These are phyloP conservation scores for Fusarium coicis DNA, from an alignment of 2,329 filamentous ascomycete genomes.

Conservation along the genomic window DNA sequence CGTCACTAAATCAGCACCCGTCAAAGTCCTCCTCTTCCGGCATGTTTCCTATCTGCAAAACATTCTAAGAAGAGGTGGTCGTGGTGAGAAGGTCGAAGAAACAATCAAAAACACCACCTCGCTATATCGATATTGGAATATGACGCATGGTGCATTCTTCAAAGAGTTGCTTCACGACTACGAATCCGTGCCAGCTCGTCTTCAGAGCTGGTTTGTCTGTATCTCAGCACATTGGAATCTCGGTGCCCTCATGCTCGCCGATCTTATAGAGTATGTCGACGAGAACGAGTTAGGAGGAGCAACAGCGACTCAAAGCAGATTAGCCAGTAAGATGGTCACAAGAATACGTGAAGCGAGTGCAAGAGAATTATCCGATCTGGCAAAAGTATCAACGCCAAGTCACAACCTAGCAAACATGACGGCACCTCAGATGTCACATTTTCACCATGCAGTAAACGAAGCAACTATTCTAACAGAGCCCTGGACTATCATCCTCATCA, in stretches of 20 bases:
- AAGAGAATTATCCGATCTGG: slow-evolving; percentile 59
- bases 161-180: slow-evolving; percentile 61
- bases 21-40: slow-evolving; percentile 68
- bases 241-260: slow-evolving; percentile 63
- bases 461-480: slow-evolving; percentile 67
- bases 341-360: slow-evolving; percentile 57
- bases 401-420: slow-evolving; percentile 13
- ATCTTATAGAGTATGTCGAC: slow-evolving; percentile 63
- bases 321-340: slow-evolving; percentile 47
- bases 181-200: slow-evolving; percentile 58
- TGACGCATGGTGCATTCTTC: slow-evolving; percentile 62
- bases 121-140: slow-evolving; percentile 66
- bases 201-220: slow-evolving; percentile 69
- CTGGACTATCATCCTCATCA: slow-evolving; percentile 67
- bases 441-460: slow-evolving; percentile 64
- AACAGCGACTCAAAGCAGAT: slow-evolving; percentile 37
- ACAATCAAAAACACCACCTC: slow-evolving; percentile 58
- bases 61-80: slow-evolving; percentile 53
- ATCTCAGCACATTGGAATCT: slow-evolving; percentile 68
- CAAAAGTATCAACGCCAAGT: slow-evolving; percentile 54
- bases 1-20: slow-evolving; percentile 63
- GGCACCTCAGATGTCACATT: slow-evolving; percentile 50
- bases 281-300: slow-evolving; percentile 44
- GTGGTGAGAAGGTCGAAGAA: slow-evolving; percentile 56
- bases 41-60: slow-evolving; percentile 63